Evolutionary conservation across 2,329 filamentous ascomycete species (phyloP).

Genomic region (Aurifilum marmelostoma): DNA sequence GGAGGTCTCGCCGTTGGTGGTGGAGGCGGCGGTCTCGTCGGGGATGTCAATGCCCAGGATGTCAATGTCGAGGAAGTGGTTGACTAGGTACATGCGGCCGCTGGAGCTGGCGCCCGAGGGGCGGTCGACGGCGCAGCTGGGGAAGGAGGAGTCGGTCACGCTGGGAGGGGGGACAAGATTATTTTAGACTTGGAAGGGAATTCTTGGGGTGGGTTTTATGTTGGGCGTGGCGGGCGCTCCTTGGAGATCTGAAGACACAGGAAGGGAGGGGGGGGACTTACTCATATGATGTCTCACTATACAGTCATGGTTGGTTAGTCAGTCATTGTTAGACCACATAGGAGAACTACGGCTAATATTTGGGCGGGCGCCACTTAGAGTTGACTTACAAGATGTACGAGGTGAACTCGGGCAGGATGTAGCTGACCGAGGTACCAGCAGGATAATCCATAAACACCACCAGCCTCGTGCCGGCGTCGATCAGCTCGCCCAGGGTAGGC

Average conservation of each 20-base stretch:
- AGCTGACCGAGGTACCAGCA: slow-evolving; percentile 49
- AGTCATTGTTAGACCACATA: neutral
- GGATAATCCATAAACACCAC: slow-evolving; percentile 66
- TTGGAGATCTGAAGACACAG: too few species aligned
- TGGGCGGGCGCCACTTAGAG: too few species aligned
- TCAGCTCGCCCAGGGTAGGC: slow-evolving; percentile 72
- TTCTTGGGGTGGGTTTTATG: too few species aligned
- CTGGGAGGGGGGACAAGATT: neutral
- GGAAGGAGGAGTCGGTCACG: slow-evolving; percentile 61
- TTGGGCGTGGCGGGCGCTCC: too few species aligned
- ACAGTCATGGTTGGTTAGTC: neutral
- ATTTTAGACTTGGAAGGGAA: too few species aligned
- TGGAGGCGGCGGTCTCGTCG: slow-evolving; percentile 38
- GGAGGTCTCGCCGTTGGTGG: slow-evolving; percentile 53
- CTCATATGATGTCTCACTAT: slow-evolving; percentile 68
- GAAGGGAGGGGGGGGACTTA: slow-evolving; percentile 1
- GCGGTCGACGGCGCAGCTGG: slow-evolving; percentile 67
- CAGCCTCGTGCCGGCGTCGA: slow-evolving; percentile 65
- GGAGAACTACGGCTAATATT: too few species aligned
- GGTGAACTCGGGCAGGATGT: slow-evolving; percentile 65
- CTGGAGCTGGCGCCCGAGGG: slow-evolving; percentile 50
- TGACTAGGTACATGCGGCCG: slow-evolving; percentile 55
- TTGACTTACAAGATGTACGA: slow-evolving; percentile 45
- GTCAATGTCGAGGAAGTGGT: slow-evolving; percentile 64
- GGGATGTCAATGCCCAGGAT: slow-evolving; percentile 40